Conservation (phyloP, 768 basidiomycete species). For the Russula vinacea region DNA sequence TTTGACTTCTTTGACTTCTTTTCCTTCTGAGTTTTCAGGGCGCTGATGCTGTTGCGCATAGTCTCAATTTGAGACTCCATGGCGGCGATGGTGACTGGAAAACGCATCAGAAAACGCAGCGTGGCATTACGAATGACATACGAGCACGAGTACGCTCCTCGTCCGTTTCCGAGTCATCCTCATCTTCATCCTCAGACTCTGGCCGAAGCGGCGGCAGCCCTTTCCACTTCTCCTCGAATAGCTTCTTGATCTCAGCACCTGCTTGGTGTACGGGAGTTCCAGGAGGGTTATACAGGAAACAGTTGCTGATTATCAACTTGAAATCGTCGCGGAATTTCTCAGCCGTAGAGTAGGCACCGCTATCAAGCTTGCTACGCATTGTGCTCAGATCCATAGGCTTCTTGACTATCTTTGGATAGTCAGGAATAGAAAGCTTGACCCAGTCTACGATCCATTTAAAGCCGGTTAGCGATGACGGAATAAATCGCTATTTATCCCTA, state of each 20-base stretch:
- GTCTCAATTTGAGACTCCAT: slow-evolving; percentile 83
- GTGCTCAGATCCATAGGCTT: slow-evolving; percentile 94
- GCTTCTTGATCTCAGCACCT: slow-evolving; percentile 75
- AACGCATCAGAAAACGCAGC: slow-evolving; percentile 28
- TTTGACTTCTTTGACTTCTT: slow-evolving; percentile 71
- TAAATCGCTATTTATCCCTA: slow-evolving; percentile 31
- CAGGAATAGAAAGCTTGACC: slow-evolving; percentile 72
- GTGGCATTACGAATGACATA: slow-evolving; percentile 40
- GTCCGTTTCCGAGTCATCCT: slow-evolving; percentile 61
- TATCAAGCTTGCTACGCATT: slow-evolving; percentile 82
- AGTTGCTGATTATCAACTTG: slow-evolving; percentile 93
- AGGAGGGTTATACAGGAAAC: slow-evolving; percentile 85
- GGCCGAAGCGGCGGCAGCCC: slow-evolving; percentile 57
- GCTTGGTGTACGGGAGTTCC: slow-evolving; percentile 85
- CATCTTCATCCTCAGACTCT: slow-evolving; percentile 57
- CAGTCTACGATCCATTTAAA: slow-evolving; percentile 52
- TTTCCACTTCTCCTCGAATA: slow-evolving; percentile 94
- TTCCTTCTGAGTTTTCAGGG: slow-evolving; percentile 50
- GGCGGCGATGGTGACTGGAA: slow-evolving; percentile 61
- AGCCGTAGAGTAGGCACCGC: slow-evolving; percentile 70
- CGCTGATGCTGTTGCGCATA: slow-evolving; percentile 66
- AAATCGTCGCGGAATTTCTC: slow-evolving; percentile 86
- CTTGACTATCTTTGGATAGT: slow-evolving; percentile 85
- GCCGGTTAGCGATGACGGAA: slow-evolving; percentile 2
- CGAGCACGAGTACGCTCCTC: slow-evolving; percentile 56